Conservation (phyloP, 148 eudicot species). For the Limonium bicolor region DNA sequence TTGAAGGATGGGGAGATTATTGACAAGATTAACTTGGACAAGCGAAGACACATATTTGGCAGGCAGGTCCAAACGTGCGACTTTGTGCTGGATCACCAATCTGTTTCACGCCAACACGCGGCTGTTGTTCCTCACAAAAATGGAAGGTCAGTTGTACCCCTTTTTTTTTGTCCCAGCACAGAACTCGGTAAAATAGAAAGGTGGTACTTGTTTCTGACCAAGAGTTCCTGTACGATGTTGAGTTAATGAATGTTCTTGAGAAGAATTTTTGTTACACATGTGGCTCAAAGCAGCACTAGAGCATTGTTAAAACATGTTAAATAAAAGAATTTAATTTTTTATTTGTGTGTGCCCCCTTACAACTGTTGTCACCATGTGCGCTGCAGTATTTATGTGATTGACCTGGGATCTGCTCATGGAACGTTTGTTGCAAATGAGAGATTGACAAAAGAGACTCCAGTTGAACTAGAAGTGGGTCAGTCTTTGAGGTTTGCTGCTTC, state of each 20-base stretch:
- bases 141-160: too few species aligned
- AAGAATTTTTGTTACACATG: too few species aligned
- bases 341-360: too few species aligned
- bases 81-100: conserved; percentile 90
- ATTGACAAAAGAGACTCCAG: conserved; percentile 71
- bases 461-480: conserved; percentile 85
- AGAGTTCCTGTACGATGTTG: too few species aligned
- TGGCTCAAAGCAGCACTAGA: too few species aligned
- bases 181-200: too few species aligned
- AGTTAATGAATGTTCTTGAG: too few species aligned
- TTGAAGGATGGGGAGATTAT: conserved; percentile 70
- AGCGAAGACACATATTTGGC: conserved; percentile 73
- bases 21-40: conserved; percentile 57
- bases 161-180: too few species aligned
- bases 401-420: conserved; percentile 96
- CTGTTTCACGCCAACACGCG: conserved; percentile 97
- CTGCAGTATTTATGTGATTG: conserved; percentile 75
- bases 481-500: conserved; percentile 95
- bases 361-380: not conserved
- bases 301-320: too few species aligned
- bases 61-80: conserved; percentile 89
- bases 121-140: conserved; percentile 93
- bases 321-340: too few species aligned
- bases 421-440: conserved; percentile 97
- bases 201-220: too few species aligned